phyloP scores from a whole-genome alignment of 805 yeast species.

The Candida tammaniensis region DNA sequence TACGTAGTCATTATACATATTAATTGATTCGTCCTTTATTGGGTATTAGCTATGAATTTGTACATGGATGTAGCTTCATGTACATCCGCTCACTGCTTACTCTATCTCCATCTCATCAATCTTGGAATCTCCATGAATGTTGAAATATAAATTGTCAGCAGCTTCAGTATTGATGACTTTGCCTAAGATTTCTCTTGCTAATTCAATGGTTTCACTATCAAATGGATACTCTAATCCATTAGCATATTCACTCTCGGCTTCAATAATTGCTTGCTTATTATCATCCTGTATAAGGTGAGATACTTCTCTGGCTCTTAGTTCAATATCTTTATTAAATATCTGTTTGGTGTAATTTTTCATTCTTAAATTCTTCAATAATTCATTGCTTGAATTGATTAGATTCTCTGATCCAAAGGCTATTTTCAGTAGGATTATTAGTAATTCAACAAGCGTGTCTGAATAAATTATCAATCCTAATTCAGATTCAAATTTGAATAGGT shows the following conservation, averaged over 20 bases:
- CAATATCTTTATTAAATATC: constrained; percentile 47
- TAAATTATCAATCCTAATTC: constrained; percentile 32
- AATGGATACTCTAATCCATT: constrained; percentile 65
- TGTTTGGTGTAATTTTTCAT: constrained; percentile 23
- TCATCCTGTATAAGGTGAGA: constrained; percentile 23
- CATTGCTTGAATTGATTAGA: constrained; percentile 33
- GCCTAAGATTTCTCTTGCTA: constrained; percentile 69
- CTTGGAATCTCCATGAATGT: constrained; percentile 46
- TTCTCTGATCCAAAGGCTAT: constrained; percentile 47
- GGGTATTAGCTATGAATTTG: too few relatives aligned
- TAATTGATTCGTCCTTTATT: too few relatives aligned
- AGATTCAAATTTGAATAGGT: constrained; percentile 32
- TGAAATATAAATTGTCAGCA: constrained; percentile 68
- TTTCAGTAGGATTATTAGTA: constrained; percentile 50
- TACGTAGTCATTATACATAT: constrained; percentile 4
- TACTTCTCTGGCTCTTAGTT: constrained; percentile 36
- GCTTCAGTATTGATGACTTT: constrained; percentile 71
- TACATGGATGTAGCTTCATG: too few relatives aligned
- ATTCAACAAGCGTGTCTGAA: constrained; percentile 42
- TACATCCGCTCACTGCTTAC: too few relatives aligned
- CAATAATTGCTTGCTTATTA: constrained; percentile 15
- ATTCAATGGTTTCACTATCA: constrained; percentile 59
- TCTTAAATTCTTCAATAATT: constrained; percentile 36
- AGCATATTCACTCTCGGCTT: constrained; percentile 41
- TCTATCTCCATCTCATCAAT: constrained; percentile 24